Conservation (phyloP, 257 asterid species). For the Solanum virginianum region DNA sequence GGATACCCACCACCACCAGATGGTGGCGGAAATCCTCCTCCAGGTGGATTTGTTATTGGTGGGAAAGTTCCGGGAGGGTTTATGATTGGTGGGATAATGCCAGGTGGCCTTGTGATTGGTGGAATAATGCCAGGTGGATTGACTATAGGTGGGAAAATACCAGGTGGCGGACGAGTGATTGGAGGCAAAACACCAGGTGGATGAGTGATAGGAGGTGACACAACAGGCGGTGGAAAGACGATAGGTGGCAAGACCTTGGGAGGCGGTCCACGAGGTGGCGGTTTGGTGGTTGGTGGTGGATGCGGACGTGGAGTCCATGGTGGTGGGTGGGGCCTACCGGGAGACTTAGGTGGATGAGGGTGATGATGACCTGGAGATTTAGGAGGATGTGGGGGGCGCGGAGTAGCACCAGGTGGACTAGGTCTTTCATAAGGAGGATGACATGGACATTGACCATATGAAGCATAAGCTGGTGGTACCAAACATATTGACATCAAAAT, state of each 20-base stretch:
- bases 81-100: constrained; percentile 24
- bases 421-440: constrained; percentile 49
- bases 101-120: constrained; percentile 16
- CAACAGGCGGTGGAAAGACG: background rate
- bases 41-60: constrained; percentile 25
- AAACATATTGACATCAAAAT: constrained; percentile 33
- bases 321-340: constrained; percentile 24
- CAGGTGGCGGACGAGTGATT: constrained; percentile 16
- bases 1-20: constrained; percentile 29
- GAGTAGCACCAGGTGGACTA: constrained; percentile 26
- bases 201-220: background rate
- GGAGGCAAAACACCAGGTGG: constrained; percentile 23
- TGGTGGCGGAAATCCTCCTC: constrained; percentile 13
- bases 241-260: constrained; percentile 18
- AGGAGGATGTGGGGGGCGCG: constrained; percentile 27
- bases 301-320: constrained; percentile 5
- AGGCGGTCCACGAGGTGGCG: constrained; percentile 6
- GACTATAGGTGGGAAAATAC: constrained; percentile 18
- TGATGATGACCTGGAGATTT: constrained; percentile 1
- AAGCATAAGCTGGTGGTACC: constrained; percentile 44
- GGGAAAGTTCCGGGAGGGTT: constrained; percentile 24
- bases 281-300: background rate
- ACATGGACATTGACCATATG: constrained; percentile 29
- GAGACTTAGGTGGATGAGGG: constrained; percentile 10
- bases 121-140: constrained; percentile 16